These are phyloP conservation scores for Tricholoma bakamatsutake DNA, from an alignment of 768 basidiomycete genomes.

Conservation along the genomic window DNA sequence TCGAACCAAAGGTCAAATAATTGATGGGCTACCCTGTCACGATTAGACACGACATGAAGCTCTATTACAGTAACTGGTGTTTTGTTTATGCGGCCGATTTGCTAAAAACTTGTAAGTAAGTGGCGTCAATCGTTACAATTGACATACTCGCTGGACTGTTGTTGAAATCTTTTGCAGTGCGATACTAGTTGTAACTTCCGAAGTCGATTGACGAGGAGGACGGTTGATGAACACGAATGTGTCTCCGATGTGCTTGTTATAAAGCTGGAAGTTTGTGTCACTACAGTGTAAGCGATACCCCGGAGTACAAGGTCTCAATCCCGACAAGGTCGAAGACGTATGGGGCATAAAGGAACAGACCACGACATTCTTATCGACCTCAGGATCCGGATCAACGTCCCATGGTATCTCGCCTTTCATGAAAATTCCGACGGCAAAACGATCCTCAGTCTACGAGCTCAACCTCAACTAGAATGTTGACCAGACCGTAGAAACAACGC, in stretches of 20 bases:
- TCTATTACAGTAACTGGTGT: slow-evolving; percentile 49
- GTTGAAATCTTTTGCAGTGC: slow-evolving; percentile 57
- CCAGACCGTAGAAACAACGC: not conserved
- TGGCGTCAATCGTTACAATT: not conserved
- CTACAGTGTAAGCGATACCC: slow-evolving; percentile 55
- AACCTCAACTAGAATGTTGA: not conserved
- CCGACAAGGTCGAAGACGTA: slow-evolving; percentile 40
- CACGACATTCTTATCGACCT: slow-evolving; percentile 49
- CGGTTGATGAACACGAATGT: slow-evolving; percentile 57
- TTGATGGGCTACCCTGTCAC: slow-evolving; percentile 61
- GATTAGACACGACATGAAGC: slow-evolving; percentile 64
- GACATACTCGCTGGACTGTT: slow-evolving; percentile 42
- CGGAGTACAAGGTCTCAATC: slow-evolving; percentile 41
- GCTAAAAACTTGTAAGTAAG: slow-evolving; percentile 28
- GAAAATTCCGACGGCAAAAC: slow-evolving; percentile 60
- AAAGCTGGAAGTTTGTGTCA: slow-evolving; percentile 53
- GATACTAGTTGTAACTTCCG: slow-evolving; percentile 51
- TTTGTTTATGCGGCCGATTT: slow-evolving; percentile 53
- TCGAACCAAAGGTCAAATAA: slow-evolving; percentile 65
- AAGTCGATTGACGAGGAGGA: slow-evolving; percentile 36
- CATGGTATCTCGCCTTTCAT: slow-evolving; percentile 53
- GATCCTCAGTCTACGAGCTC: slow-evolving; percentile 44
- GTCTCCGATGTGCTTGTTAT: slow-evolving; percentile 42
- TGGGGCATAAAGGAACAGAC: slow-evolving; percentile 58
- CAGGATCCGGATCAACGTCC: slow-evolving; percentile 48